Base-by-base conservation (phyloP, 2,329 filamentous ascomycete species). In the Cercospora sp. region DNA sequence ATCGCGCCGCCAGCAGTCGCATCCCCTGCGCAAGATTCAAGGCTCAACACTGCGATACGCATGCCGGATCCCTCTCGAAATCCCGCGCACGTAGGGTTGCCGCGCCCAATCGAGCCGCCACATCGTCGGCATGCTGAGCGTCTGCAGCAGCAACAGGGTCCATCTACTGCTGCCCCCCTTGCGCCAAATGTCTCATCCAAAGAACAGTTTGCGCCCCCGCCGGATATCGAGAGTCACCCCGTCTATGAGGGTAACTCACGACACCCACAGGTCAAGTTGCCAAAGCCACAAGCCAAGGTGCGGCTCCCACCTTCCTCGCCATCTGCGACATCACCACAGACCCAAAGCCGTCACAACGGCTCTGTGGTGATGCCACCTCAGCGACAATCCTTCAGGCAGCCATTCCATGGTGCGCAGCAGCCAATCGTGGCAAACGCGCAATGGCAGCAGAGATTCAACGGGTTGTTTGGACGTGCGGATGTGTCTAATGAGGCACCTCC, bases 391-490 rank as follows among this genome's bases (percentile, higher is more conserved):
- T 81, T 63, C 73, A 78, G 28, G 75, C 81, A 40, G 78, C 80
- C 83, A 43, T 21, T 58, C 53, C 53, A n/a, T 58, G 76, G 78
- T 43, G 78, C 78, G 24, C 74, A 79, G 7, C 78, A 81, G 61
- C 81, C 83, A 57, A 76, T 83, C 67, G 79, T 83, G 61, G 83
- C 80, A 68, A 81, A 81, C 73, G 81, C 70, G 75, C 85, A 85
- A 65, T 94, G 93, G 93, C 93, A 97, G 79, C 90, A 91, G 74
- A 89, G 89, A 74, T 93, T 97, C 78, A 93, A 97, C 79, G 89
- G 86, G 57, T 85, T 97, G 55, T 84, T 89, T 65, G 87, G 89
- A 73, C 93, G 91, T 77, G 84, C 88, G 5, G 76, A 80, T 7
- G 81, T 85, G 21, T 83, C 77, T 30, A 77, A 79, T 3, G 77